Percentiles rank a stretch among this genome's conserved stretches.
Conservation (phyloP, 768 basidiomycete genomes). For the Boletus vermiculosoides region DNA sequence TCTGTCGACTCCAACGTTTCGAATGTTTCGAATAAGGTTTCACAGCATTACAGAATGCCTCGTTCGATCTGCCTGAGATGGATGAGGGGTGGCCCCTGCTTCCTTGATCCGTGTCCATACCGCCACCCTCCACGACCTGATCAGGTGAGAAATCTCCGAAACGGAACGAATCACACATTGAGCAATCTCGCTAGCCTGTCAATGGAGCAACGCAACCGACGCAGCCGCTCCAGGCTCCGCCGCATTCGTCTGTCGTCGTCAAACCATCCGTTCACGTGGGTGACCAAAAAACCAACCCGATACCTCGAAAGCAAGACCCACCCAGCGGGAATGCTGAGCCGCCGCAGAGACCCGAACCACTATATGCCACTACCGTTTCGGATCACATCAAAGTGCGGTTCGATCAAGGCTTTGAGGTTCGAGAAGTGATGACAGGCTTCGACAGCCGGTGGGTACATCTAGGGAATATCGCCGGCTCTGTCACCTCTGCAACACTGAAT, state of each 20-base stretch:
- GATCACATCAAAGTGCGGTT: constrained; percentile 58
- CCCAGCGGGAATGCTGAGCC: constrained; percentile 1
- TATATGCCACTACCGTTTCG: constrained; percentile 39
- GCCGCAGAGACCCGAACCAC: constrained; percentile 14
- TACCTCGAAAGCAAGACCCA: not conserved
- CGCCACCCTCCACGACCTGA: constrained; percentile 6
- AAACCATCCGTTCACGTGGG: not conserved
- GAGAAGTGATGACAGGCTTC: constrained; percentile 59
- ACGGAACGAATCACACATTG: not conserved
- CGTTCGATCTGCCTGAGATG: constrained; percentile 1
- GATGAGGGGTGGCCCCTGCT: not conserved
- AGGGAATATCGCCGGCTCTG: constrained; percentile 44
- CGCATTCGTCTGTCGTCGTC: not conserved
- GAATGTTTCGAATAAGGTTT: not conserved
- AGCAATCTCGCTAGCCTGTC: not conserved
- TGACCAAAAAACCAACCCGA: not conserved
- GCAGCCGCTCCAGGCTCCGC: not conserved
- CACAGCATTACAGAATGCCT: not conserved
- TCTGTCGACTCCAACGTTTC: constrained; percentile 20
- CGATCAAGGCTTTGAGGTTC: constrained; percentile 59
- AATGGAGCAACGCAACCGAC: not conserved
- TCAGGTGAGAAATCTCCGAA: constrained; percentile 7
- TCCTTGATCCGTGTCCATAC: constrained; percentile 2
- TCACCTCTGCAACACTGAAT: constrained; percentile 36
- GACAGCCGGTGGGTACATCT: constrained; percentile 65